Evolutionary conservation across 2,329 filamentous ascomycete genomes (phyloP).

Genomic region (Microthyrium microscopicum): DNA sequence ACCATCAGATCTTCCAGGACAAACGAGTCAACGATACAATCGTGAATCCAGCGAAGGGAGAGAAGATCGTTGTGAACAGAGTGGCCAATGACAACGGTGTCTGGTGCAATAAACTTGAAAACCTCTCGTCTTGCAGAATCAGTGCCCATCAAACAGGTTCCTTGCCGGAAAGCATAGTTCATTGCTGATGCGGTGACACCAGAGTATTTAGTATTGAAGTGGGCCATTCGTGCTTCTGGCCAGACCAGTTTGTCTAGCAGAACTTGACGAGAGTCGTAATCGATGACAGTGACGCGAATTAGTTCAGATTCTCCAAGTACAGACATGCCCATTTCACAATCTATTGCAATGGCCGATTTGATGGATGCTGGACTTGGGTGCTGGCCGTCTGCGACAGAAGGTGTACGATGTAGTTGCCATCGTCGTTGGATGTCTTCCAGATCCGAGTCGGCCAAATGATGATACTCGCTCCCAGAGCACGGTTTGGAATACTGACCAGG

Average conservation of each 20-base stretch:
- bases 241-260: conserved; percentile 36
- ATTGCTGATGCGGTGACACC: conserved; percentile 29
- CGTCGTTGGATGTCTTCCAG: too few relatives aligned
- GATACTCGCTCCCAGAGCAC: too few relatives aligned
- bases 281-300: conserved; percentile 34
- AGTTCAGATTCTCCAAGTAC: conserved; percentile 30
- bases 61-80: conserved; percentile 26
- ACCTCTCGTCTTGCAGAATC: conserved; percentile 26
- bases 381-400: too few relatives aligned
- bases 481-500: too few relatives aligned
- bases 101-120: conserved; percentile 27
- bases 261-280: conserved; percentile 32
- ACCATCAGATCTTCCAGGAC: conserved; percentile 11
- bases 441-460: too few relatives aligned
- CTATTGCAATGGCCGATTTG: conserved; percentile 26
- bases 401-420: too few relatives aligned
- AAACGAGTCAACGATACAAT: conserved; percentile 28
- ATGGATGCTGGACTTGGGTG: too few relatives aligned
- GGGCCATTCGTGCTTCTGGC: conserved; percentile 28
- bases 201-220: conserved; percentile 35
- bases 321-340: conserved; percentile 39
- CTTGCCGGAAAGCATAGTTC: conserved; percentile 17
- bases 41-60: conserved; percentile 33
- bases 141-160: conserved; percentile 25
- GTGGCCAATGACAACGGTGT: conserved; percentile 35